Evolutionary conservation across 2,329 filamentous ascomycete species (phyloP), one percentile per base, ranked within the genome.

Genomic region (Geosmithia flava): DNA sequence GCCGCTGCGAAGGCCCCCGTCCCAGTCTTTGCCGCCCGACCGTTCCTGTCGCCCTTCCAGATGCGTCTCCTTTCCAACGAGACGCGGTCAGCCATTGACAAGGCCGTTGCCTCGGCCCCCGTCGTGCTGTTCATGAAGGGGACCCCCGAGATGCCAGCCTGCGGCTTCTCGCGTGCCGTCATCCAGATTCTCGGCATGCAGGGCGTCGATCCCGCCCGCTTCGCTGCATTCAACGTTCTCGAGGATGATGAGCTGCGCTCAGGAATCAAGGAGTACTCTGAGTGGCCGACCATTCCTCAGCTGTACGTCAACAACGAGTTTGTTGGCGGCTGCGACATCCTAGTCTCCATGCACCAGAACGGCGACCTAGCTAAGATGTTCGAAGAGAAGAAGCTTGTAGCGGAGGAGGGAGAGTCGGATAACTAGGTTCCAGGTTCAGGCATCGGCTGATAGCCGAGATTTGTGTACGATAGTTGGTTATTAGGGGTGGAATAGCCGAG

Each of bases 121-220:
- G 91, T 98, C 0, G 93, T 98, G 1, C 76, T 98, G 49, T 98
- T 98, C 75, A 98, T 98, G 93, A 98, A 98, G 74, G 93, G 93
- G 51, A 97, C 93, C 1, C 93, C 93, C 50, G 90, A 96, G 70
- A 87, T 81, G 52, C 93, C 93, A 19, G 90, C 96, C 67, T 98
- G 93, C 68, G 93, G 93, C 44, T 98, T 96, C 75, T 97, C 91
- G 50, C 81, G 90, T 58, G 91, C 91, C 48, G 88, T 80, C 63
- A 95, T 98, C 63, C 90, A 97, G 74, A 90, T 98, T 59, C 75
- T 98, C 53, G 88, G 91, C 50, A 69, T 96, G 59, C 91, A 98
- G 70, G 93, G 93, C 54, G 89, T 98, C 52, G 87, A 97, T 69
- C 93, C 93, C 16, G 76, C 78, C 54, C 97, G 97, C 71, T 98